These are phyloP conservation scores for Colletotrichum sp. DNA, from an alignment of 2,329 filamentous ascomycete genomes.

Conservation along the genomic window DNA sequence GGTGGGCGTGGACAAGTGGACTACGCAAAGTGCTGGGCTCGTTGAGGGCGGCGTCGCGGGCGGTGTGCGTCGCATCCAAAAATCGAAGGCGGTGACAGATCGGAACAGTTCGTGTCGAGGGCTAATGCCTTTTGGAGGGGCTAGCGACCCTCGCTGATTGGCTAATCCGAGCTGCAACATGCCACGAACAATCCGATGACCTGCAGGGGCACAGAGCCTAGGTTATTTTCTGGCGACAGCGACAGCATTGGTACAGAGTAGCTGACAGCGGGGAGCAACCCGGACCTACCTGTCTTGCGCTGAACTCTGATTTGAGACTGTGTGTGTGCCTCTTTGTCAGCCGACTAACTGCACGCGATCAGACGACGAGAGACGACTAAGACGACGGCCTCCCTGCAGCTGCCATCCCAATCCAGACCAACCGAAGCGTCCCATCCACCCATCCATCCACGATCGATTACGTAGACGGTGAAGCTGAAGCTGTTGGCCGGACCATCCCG, in stretches of 20 bases:
- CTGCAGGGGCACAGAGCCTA: not conserved
- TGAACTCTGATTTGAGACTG: not conserved
- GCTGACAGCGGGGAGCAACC: not conserved
- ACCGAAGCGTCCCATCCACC: not conserved
- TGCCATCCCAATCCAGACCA: not conserved
- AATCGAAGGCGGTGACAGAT: constrained; percentile 16
- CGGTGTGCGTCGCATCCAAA: constrained; percentile 11
- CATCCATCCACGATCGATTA: not conserved
- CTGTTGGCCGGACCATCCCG: not conserved
- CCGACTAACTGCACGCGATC: constrained; percentile 1
- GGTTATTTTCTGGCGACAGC: not conserved
- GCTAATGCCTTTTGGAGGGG: not conserved
- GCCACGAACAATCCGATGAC: not conserved
- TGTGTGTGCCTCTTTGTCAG: not conserved
- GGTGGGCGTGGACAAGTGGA: not conserved
- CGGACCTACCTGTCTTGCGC: not conserved
- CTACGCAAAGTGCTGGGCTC: not conserved
- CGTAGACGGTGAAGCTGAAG: not conserved
- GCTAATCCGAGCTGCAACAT: not conserved
- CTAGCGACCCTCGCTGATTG: not conserved
- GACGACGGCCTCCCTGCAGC: not conserved
- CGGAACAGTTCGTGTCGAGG: constrained; percentile 1
- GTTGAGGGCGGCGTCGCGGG: not conserved
- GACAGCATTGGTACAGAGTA: not conserved
- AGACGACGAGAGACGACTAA: not conserved